Base-by-base conservation (phyloP, 2,329 filamentous ascomycete species). In the Pseudophaeomoniella oleicola region DNA sequence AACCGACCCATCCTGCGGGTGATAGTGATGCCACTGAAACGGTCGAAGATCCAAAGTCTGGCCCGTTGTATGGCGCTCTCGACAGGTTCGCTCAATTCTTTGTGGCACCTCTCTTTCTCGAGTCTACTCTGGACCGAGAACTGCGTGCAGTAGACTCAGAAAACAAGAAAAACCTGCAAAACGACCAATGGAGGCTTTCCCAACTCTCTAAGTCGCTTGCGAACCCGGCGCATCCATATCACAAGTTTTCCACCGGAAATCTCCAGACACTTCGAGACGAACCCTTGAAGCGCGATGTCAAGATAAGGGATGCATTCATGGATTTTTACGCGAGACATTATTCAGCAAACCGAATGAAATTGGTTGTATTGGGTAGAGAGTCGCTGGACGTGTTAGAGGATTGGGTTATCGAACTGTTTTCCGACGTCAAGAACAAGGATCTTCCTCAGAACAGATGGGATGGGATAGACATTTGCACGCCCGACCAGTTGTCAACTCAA, bases 121-220 rank as follows among this genome's bases (percentile, higher is more conserved):
- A 80, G 37, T 84, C 77, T 45, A 90, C 86, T 0, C 59, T 94
- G 34, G 87, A 94, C 49, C 74, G 87, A 35, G 87, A 94, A 60
- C 66, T 94, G 43, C 77, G 72, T 45, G 87, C 87, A 1, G 87
- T 94, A 14, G 86, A 94, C 52, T 94, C 86, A 4, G 87, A 94
- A 58, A 93, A 94, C 63, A 94, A 94, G 70, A 94, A 94, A 71
- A 94, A 94, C 48, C 64, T 94, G 34, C 87, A 94, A 60, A 88
- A 75, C 54, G 87, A 94, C 51, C 72, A 73, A 38, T 94, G 87
- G 85, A 75, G 87, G 12, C 62, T 93, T 44, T 76, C 88, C 50
- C 87, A 94, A 59, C 68, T 94, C 16, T 81, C 84, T 53, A 93
- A 93, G 62, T 80, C 80, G 3, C 63, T 90, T n/a, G 84, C 85